Evolutionary conservation across 148 eudicot species (phyloP), one percentile per base, ranked within the genome.

Genomic region (Suaeda aralocaspica): DNA sequence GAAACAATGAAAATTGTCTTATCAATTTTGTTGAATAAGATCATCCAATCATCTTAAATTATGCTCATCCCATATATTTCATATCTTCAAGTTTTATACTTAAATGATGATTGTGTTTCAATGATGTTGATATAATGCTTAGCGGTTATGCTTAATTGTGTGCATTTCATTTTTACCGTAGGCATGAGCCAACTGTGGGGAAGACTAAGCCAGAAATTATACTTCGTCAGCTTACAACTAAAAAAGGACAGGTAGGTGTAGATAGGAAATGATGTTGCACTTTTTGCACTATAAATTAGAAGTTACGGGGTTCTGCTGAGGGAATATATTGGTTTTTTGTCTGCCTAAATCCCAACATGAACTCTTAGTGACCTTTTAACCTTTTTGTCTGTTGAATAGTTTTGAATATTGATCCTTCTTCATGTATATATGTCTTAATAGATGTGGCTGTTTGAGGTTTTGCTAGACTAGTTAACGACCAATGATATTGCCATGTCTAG

Each of bases 191-290:
- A 45, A 88, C 97, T 46, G 77, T 83, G 18, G 99, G 99, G 69
- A 95, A 95, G 86, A 95, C 99, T 72, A 89, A 87, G 84, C 96
- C 99, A n/a, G 96, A 91, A 75, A 94, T 97, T 59, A 94, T 94
- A 82, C 90, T 94, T 69, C 83, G 97, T 59, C 99, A 94, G 75
- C 96, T 95, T 66, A 91, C 93, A 33, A 95, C 99, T 44, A 95
- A 89, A 79, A 95, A 89, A 78, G 99, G 99, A 62, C 97, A 95
- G 97, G 99, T 95, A 82, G 51, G 24, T 53, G 21, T 41, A 39
- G 71, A 48, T 26, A 57, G 5, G 5, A 51, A 29, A 25, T 59
- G 66, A 48, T 48, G 46, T 39, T 50, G 39, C 63, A 24, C 39
- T 50, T 63, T 42, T 52, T 18, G 41, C 4, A 36, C 41, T 18